Base-by-base conservation (phyloP, 2,329 filamentous ascomycete species). In the Phialocephala sp. region DNA sequence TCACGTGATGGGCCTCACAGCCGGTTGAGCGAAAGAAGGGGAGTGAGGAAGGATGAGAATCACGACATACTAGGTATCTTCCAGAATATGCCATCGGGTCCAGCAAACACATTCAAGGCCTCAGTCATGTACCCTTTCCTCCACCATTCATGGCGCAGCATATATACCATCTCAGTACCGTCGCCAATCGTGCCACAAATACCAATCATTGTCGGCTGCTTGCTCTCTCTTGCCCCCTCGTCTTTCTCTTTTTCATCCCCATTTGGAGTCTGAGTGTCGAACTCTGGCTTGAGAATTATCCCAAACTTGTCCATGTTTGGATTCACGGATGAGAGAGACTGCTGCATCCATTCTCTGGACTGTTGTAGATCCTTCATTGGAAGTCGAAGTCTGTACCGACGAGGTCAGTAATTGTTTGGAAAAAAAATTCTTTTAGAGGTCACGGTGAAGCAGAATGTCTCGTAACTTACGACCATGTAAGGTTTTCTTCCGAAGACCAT, bases 141-240 rank as follows among this genome's bases (percentile, higher is more conserved):
- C 56, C 68, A 68, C 14, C 64, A 68, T 1, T 56, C 50, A 20
- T 62, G 47, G 62, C 69, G 61, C 12, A 72, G 12, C 22, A 62
- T 68, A 58, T 72, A 72, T 1, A 59, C 69, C 6, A 72, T 39
- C 41, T 72, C 70, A 11, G 60, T 61, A 3, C 66, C 69, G 20
- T 63, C 59, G 35, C 66, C 60, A 35, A 62, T 64, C 22, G 62
- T 57, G 2, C 69, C 68, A 6, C 71, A 35, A 2, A 66, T 24
- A 1, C 69, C 68, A n/a, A 70, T 69, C 59, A 70, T 63, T 45
- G 50, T 68, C 18, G 64, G 43, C 27, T 18, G 1, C 12, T 37
- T 41, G 27, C 1, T 9, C 39, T 2, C 35, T 22, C 24, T 20
- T 20, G 15, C 47, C 18, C 15, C 24, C 35, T 4, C 35, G 3